Percentiles rank a stretch among this genome's conserved stretches.
These are phyloP conservation scores for Actinidia arguta DNA, from an alignment of 179 eudicot species.

Conservation along the genomic window DNA sequence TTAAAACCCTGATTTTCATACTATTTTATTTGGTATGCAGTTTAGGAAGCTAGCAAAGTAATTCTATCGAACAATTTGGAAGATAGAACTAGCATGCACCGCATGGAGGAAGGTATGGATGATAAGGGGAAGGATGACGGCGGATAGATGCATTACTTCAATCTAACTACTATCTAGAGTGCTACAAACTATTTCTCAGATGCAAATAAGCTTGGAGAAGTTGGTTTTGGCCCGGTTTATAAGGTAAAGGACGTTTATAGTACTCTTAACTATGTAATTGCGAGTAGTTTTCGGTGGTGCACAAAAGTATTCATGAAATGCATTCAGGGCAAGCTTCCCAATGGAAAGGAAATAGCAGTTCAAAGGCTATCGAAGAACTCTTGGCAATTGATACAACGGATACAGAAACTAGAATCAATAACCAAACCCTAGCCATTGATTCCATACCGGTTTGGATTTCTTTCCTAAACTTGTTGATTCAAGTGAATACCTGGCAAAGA, in stretches of 20 bases:
- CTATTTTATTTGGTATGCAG: no score
- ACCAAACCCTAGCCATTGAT: no score
- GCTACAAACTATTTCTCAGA: conserved; percentile 13
- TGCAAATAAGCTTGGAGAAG: conserved; percentile 15
- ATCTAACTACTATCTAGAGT: neutral
- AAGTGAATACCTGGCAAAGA: no score
- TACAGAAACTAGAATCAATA: no score
- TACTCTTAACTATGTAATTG: neutral
- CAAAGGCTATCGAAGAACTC: conserved; percentile 1
- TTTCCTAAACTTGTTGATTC: no score
- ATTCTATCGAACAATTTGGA: neutral
- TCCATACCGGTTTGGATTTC: no score
- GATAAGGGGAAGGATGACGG: neutral
- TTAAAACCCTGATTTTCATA: no score
- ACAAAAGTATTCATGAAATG: neutral
- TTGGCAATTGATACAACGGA: no score
- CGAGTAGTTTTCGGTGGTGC: neutral
- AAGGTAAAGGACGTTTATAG: conserved; percentile 1
- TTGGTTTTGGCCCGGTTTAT: conserved; percentile 16
- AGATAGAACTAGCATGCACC: neutral
- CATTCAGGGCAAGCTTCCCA: conserved; percentile 1
- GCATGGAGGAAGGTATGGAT: neutral
- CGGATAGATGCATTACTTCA: neutral
- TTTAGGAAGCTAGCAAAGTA: no score
- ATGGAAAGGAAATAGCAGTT: conserved; percentile 7